Conservation (phyloP, 202 grass and related monocot species). For the Carex arenaria region DNA sequence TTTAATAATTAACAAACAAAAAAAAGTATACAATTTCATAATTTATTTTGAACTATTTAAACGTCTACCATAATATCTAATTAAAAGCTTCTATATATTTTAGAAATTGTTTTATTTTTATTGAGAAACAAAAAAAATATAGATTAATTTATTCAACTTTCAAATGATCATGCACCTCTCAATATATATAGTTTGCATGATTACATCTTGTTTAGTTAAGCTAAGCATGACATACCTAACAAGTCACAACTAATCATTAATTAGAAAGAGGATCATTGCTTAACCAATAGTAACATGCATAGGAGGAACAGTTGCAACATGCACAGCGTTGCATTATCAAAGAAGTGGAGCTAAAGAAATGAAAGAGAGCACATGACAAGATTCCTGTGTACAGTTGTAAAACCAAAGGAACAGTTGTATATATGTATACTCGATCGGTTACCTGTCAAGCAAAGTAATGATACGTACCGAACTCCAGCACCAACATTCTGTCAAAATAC, state of each 20-base stretch:
- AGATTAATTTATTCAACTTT: neutral
- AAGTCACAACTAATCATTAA: neutral
- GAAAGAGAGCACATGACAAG: constrained; percentile 44
- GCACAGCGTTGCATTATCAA: constrained; percentile 18
- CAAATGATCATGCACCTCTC: neutral
- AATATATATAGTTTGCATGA: neutral
- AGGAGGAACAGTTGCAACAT: neutral
- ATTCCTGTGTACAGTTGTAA: constrained; percentile 38
- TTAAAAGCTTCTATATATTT: neutral
- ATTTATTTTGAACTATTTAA: neutral
- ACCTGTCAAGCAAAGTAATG: constrained; percentile 4
- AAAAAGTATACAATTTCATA: too few species aligned
- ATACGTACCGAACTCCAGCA: too few species aligned
- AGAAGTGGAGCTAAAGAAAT: constrained; percentile 17
- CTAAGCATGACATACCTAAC: neutral
- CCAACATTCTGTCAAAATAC: too few species aligned
- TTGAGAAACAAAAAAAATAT: neutral
- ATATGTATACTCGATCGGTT: neutral
- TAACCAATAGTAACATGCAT: constrained; percentile 24
- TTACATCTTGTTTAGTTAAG: neutral
- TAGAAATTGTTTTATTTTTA: neutral
- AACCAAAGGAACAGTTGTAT: constrained; percentile 19
- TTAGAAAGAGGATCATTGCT: neutral
- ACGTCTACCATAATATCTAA: neutral
- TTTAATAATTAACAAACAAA: too few species aligned